Percentiles rank a stretch among this genome's conserved stretches.
Conservation (phyloP, 2,329 filamentous ascomycete species). For the Xylaria multiplex region DNA sequence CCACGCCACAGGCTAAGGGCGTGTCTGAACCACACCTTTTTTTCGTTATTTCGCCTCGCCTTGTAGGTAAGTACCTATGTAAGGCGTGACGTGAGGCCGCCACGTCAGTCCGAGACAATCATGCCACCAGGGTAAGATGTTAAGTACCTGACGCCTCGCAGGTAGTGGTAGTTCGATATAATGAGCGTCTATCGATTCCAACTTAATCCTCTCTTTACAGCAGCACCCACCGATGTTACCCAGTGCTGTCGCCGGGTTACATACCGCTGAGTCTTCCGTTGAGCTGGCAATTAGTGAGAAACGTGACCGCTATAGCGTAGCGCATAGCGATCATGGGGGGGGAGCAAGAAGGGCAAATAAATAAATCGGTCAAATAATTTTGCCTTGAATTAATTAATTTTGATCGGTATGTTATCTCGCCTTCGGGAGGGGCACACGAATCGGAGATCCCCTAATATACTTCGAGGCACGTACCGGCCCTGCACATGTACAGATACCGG, state of each 20-base stretch:
- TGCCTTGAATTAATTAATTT: conserved; percentile 24
- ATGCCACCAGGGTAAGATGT: neutral
- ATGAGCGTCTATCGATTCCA: too few species aligned
- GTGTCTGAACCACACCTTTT: neutral
- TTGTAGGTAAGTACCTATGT: conserved; percentile 1
- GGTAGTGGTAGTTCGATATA: too few species aligned
- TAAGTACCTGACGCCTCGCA: too few species aligned
- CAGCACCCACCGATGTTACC: conserved; percentile 16
- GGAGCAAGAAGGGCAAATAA: neutral
- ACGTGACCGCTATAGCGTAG: conserved; percentile 12
- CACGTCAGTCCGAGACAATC: conserved; percentile 34
- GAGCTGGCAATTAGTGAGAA: conserved; percentile 16
- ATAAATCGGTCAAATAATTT: conserved; percentile 1
- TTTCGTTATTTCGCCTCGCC: conserved; percentile 15
- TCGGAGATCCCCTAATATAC: conserved; percentile 19
- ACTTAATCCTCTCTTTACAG: neutral
- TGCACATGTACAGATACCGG: conserved; percentile 23
- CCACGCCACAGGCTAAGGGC: conserved; percentile 10
- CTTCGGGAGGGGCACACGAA: conserved; percentile 13
- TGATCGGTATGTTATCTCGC: conserved; percentile 16
- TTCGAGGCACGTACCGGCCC: conserved; percentile 22
- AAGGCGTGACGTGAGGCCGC: conserved; percentile 25
- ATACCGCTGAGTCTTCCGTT: neutral
- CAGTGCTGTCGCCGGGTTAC: neutral
- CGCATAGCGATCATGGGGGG: neutral